A percentile compares a stretch with the other conserved stretches of the same genome.
Evolutionary conservation across 768 basidiomycete genomes (phyloP).

Genomic region (Calocera cornea): DNA sequence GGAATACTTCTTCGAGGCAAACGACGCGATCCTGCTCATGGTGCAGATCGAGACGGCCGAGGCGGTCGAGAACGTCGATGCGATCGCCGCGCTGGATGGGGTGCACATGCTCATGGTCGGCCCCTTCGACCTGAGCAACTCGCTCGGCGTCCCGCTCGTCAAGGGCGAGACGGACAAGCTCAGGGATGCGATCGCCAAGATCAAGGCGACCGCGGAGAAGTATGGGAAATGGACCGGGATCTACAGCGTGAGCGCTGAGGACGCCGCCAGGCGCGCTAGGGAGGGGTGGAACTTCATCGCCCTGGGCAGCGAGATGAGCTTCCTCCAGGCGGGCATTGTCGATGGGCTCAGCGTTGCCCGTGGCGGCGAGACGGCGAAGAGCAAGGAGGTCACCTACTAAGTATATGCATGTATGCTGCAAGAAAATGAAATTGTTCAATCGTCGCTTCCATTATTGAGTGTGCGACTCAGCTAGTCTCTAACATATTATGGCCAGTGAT

Average conservation of each 20-base stretch:
- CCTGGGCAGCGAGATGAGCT: neutral
- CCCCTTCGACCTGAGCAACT: constrained; percentile 25
- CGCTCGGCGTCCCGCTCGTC: constrained; percentile 19
- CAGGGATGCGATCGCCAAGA: constrained; percentile 23
- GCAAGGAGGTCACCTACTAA: constrained; percentile 1
- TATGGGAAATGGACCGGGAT: constrained; percentile 25
- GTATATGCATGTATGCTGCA: neutral
- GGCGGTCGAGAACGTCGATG: constrained; percentile 43
- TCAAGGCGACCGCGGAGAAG: constrained; percentile 21
- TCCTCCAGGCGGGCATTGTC: neutral
- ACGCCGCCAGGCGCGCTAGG: constrained; percentile 10
- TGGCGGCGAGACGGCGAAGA: neutral
- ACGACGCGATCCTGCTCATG: constrained; percentile 42
- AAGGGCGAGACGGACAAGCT: constrained; percentile 20
- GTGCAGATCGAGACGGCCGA: constrained; percentile 56
- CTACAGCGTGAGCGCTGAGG: constrained; percentile 20
- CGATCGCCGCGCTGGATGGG: constrained; percentile 48
- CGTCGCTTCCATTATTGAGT: neutral
- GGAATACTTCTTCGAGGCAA: constrained; percentile 32
- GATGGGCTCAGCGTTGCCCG: neutral
- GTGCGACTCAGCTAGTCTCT: neutral
- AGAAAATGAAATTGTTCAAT: neutral
- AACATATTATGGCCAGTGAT: neutral
- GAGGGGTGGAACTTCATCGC: constrained; percentile 11
- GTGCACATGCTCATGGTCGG: constrained; percentile 31